Evolutionary conservation across 257 asterid genomes (phyloP).

Genomic region (Solanum ahanhuiri): DNA sequence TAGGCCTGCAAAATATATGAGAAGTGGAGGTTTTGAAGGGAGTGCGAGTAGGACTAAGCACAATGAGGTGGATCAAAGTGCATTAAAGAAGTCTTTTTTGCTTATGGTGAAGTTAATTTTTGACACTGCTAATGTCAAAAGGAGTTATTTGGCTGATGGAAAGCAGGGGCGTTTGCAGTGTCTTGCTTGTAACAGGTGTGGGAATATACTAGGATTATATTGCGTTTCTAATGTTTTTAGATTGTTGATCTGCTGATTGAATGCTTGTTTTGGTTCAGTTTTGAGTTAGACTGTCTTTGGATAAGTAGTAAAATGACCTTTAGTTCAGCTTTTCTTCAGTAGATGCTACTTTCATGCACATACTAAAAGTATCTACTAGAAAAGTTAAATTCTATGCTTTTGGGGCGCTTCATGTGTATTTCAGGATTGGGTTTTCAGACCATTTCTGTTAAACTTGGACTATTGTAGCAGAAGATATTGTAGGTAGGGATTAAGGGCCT

Average conservation of each 20-base stretch:
- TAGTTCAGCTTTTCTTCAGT: not conserved
- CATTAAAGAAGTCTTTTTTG: slow-evolving; percentile 5
- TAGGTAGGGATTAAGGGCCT: not conserved
- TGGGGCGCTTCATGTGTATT: not conserved
- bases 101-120: not conserved
- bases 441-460: not conserved
- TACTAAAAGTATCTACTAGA: not conserved
- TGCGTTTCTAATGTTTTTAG: not conserved
- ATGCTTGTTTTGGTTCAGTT: not conserved
- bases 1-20: slow-evolving; percentile 47
- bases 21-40: slow-evolving; percentile 12
- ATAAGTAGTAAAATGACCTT: not conserved
- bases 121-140: not conserved
- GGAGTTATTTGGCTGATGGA: slow-evolving; percentile 5
- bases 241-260: not conserved
- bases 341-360: not conserved
- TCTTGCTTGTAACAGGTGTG: slow-evolving; percentile 8
- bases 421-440: not conserved
- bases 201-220: not conserved
- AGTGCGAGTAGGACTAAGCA: not conserved
- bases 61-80: slow-evolving; percentile 8
- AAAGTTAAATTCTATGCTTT: not conserved
- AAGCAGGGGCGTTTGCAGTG: slow-evolving; percentile 8
- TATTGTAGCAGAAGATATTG: not conserved
- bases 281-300: not conserved